Evolutionary conservation across 148 eudicot genomes (phyloP).

Genomic region (Heliosperma pusillum): DNA sequence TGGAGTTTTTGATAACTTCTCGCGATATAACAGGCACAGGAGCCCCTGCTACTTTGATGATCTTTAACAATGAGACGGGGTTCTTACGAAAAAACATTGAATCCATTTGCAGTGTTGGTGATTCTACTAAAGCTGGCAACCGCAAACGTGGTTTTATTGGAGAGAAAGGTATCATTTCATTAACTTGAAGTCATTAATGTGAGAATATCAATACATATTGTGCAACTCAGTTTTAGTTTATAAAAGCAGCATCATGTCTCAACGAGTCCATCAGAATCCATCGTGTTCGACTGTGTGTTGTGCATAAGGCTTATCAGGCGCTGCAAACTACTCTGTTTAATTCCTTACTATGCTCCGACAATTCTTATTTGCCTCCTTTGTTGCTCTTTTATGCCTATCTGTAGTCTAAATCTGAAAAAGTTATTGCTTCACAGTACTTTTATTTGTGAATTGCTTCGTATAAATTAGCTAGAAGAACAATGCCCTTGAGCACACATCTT

Average conservation of each 20-base stretch:
- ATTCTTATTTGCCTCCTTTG: too few species aligned
- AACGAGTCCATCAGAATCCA: too few species aligned
- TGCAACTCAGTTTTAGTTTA: not conserved
- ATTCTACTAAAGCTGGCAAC: slow-evolving; percentile 66
- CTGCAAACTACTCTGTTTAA: too few species aligned
- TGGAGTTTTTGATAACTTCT: slow-evolving; percentile 64
- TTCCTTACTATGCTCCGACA: too few species aligned
- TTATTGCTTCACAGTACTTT: too few species aligned
- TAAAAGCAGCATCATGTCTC: not conserved
- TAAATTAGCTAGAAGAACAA: too few species aligned
- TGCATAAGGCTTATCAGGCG: too few species aligned
- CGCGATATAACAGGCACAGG: slow-evolving; percentile 58
- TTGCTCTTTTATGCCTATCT: too few species aligned
- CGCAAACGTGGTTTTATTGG: slow-evolving; percentile 65
- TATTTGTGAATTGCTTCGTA: too few species aligned
- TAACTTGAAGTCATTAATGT: not conserved
- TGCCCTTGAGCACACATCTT: too few species aligned
- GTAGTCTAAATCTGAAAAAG: too few species aligned
- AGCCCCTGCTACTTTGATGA: slow-evolving; percentile 54
- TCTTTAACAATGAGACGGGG: slow-evolving; percentile 67
- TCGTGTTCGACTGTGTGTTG: too few species aligned
- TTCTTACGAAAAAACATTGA: slow-evolving; percentile 55
- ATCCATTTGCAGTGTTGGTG: slow-evolving; percentile 62
- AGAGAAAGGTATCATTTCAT: slow-evolving; percentile 52
- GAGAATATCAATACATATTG: not conserved